Base-by-base conservation (phyloP, 192 early-diverging fungal genomes). In the Entomortierella beljakovae region DNA sequence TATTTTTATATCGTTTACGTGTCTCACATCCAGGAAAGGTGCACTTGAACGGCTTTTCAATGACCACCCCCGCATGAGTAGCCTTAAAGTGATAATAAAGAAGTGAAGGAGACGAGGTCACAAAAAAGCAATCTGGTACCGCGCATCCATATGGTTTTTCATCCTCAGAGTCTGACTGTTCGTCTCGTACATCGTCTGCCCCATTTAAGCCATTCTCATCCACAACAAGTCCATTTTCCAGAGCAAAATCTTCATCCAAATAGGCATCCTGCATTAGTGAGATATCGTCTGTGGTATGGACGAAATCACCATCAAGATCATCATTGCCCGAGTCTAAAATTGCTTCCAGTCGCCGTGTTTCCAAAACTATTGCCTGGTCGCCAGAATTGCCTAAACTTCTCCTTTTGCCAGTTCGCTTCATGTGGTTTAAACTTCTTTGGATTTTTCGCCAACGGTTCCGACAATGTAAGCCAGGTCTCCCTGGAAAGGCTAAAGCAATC, bases 361-460 rank as follows among this genome's bases (percentile, higher is more conserved):
- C 68, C 9, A 55, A 10, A 37, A 70, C 11, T 18, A 52, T 35
- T 20, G 51, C 51, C 3, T 65, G 46, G 38, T 65, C 38, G 51
- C 52, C 22, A 38, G 50, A 13, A 22, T 13, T 48, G 2, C 56
- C 70, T 25, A 51, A 59, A 22, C 58, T 59, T 53, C 70, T 54
- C 53, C 68, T 61, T 42, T 79, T 79, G 57, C 40, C 64, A 11
- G 46, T 64, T 34, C 63, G 57, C 66, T 75, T 81, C 68, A 62
- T 59, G 38, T 77, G 71, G 26, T 85, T 85, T 3, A 81, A 32
- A 23, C 86, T 86, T 43, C 92, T 83, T 68, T 91, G 87, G 7
- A 92, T 81, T 71, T 92, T 92, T 32, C 91, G 85, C 93, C 93
- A 94, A 8, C 93, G 83, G 80, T 94, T 94, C 20, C 92, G 86